These are phyloP conservation scores for Penicillium nordicum DNA, from an alignment of 2,329 filamentous ascomycete genomes.

Conservation along the genomic window DNA sequence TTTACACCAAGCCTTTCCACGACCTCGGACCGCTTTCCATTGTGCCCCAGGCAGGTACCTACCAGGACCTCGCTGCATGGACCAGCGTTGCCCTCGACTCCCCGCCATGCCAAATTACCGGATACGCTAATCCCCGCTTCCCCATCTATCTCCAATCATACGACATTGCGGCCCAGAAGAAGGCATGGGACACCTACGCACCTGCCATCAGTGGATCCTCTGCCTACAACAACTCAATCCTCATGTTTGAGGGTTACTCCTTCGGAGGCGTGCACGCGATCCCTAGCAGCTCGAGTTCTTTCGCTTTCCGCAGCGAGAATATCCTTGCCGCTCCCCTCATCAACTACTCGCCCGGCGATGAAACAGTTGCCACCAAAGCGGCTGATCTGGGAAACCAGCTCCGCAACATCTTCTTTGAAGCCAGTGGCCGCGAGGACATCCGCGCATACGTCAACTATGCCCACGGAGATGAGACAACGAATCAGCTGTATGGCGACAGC, in stretches of 20 bases:
- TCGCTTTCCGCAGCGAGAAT: constrained; percentile 47
- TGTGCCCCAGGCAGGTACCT: constrained; percentile 39
- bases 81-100: constrained; percentile 39
- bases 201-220: constrained; percentile 31
- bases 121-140: constrained; percentile 43
- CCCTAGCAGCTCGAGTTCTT: constrained; percentile 41
- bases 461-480: constrained; percentile 25
- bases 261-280: constrained; percentile 44
- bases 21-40: constrained; percentile 40
- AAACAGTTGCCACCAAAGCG: constrained; percentile 24
- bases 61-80: constrained; percentile 47
- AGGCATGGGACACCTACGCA: constrained; percentile 40
- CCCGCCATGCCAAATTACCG: constrained; percentile 44
- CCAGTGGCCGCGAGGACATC: constrained; percentile 19
- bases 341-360: constrained; percentile 26
- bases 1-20: constrained; percentile 45
- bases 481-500: constrained; percentile 31
- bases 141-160: constrained; percentile 45
- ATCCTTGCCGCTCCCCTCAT: constrained; percentile 38
- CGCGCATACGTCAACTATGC: constrained; percentile 34
- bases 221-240: constrained; percentile 42
- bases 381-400: constrained; percentile 29
- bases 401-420: constrained; percentile 27
- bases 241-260: constrained; percentile 58
- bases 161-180: constrained; percentile 37